Evolutionary conservation across 768 basidiomycete species (phyloP), one percentile per base, ranked within the genome.

Genomic region (Trametes meyenii): DNA sequence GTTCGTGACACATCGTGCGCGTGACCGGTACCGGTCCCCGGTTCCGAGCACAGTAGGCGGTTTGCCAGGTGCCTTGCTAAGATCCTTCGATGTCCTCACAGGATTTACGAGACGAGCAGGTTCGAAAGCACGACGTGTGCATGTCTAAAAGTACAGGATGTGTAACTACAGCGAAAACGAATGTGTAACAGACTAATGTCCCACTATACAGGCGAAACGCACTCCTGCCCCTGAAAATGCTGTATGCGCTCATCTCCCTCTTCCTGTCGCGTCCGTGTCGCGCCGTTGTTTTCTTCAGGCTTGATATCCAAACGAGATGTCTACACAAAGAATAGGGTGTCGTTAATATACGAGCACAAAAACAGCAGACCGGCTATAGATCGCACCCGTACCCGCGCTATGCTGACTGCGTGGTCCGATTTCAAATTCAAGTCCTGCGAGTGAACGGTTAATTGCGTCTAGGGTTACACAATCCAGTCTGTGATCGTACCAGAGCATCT

Each of bases 381-480:
- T 12, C 57, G 11, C 16, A 58, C 57, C 42, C 40, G 57, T 43
- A 58, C 44, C 23, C 57, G 49, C n/a, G 57, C 29, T 12, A 49
- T 24, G 26, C 57, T 50, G 16, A 14, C 57, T 3, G 24, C 39
- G 2, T 40, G 39, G n/a, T 50, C 49, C 35, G 57, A 43, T 29
- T 58, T 58, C 29, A 44, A 2, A 21, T 50, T 42, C 39, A 26
- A 12, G 24, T 35, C 49, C 57, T 58, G 29, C 2, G 19, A 4
- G 6, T 1, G 24, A 26, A 21, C 12, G 21, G 19, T 14, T 13
- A 23, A 13, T 46, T 13, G 2, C 5, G 39, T 12, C 14, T 12
- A 4, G 12, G 14, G 13, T n/a, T 24, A 21, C 10, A 8, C 19
- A 14, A 21, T 11, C 19, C 55, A 24, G 14, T 21, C 14, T 49